phyloP scores from a whole-genome alignment of 2,329 filamentous ascomycete species.

The Bipolaris cookei region DNA sequence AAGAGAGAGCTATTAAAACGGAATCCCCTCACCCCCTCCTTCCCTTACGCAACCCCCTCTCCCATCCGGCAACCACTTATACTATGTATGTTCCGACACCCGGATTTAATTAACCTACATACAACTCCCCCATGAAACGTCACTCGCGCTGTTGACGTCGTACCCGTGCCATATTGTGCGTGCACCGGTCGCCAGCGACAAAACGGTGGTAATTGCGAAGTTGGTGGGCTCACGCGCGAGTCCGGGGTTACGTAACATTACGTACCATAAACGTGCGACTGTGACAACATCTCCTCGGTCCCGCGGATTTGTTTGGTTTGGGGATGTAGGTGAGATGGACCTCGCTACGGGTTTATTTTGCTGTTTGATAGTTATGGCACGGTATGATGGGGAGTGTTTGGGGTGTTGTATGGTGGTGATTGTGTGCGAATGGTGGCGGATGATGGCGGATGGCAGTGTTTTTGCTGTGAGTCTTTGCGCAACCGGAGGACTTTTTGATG shows the following conservation, averaged over 20 bases:
- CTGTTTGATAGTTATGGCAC: not conserved
- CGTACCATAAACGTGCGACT: constrained; percentile 11
- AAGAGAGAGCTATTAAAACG: not conserved
- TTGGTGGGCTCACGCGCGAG: too few relatives aligned
- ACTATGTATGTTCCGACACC: not conserved
- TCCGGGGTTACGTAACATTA: constrained; percentile 16
- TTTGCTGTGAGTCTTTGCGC: not conserved
- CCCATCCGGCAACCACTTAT: not conserved
- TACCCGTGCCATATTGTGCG: too few relatives aligned
- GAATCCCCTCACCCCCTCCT: not conserved
- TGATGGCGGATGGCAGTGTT: not conserved
- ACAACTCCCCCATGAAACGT: not conserved
- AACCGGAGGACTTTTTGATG: not conserved
- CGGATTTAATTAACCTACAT: not conserved
- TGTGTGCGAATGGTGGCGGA: not conserved
- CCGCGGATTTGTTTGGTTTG: constrained; percentile 6
- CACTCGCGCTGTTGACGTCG: too few relatives aligned
- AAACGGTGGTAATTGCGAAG: too few relatives aligned
- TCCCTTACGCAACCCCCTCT: not conserved
- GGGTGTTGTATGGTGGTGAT: not conserved
- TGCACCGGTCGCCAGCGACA: too few relatives aligned
- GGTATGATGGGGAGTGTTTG: not conserved
- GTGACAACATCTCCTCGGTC: constrained; percentile 14
- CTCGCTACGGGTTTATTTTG: too few relatives aligned
- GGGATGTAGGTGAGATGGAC: too few relatives aligned